Percentiles rank a stretch among this genome's conserved stretches.
Conservation (phyloP, 139 green algal species). For the Coelastrella sp. region DNA sequence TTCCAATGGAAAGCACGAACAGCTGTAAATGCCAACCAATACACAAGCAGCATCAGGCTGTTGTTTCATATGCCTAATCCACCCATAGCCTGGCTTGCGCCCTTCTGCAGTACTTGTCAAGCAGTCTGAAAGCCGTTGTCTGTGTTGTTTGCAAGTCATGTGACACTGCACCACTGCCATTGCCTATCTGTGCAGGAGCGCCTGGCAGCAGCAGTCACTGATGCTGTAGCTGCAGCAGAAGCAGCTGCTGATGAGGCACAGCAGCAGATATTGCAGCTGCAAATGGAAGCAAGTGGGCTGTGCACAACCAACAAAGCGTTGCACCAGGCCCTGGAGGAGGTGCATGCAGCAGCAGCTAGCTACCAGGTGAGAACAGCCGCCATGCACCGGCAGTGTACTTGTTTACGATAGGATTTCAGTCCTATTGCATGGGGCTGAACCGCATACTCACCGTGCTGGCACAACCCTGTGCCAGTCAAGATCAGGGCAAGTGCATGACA, state of each 20-base stretch:
- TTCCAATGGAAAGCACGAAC: too few species aligned
- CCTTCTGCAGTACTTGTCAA: not conserved
- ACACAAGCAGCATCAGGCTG: too few species aligned
- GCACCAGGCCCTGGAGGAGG: conserved; percentile 45
- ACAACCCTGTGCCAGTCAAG: too few species aligned
- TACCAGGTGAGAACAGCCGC: not conserved
- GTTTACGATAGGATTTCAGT: too few species aligned
- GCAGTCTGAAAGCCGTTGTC: not conserved
- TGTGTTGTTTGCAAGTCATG: not conserved
- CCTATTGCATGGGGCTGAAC: not conserved
- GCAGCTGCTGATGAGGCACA: conserved; percentile 11
- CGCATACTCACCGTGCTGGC: too few species aligned
- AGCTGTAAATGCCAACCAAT: too few species aligned
- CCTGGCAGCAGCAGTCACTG: conserved; percentile 28
- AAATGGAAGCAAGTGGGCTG: not conserved
- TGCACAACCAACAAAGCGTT: conserved; percentile 20
- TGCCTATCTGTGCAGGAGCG: conserved; percentile 19
- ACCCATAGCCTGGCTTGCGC: not conserved
- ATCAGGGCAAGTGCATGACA: too few species aligned
- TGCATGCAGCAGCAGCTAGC: conserved; percentile 40
- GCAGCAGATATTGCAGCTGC: conserved; percentile 42
- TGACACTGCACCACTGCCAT: not conserved
- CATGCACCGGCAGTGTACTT: not conserved
- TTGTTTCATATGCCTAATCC: not conserved
- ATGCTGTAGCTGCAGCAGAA: conserved; percentile 26